Evolutionary conservation across 495 filamentous ascomycete species (phyloP), one percentile per base, ranked within the genome.

Genomic region (Clavariopsis aquatica): DNA sequence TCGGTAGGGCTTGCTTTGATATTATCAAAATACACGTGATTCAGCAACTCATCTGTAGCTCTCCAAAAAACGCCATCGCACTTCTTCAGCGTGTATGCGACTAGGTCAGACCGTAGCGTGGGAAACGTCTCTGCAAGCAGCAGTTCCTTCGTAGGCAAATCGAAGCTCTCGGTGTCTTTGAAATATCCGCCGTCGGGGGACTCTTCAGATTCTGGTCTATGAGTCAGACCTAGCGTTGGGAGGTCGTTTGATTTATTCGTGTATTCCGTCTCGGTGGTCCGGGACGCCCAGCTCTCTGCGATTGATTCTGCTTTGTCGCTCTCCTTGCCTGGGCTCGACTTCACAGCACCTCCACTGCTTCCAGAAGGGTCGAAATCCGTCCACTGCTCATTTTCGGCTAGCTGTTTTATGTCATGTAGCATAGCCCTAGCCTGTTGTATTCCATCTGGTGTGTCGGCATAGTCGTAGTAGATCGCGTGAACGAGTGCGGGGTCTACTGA

Each of bases 31-130:
- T 84, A 90, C 10, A 86, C 81, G 6, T 87, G 79, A 58, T 87
- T 94, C 12, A 96, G 80, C 2, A 98, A 78, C 51, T 91, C 86
- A 72, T 98, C 92, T 65, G 95, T 86, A 1, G 92, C 84, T 20
- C 80, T 80, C n/a, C 81, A 80, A 20, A 86, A 79, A 70, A 90
- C 82, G 2, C 84, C 81, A 43, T 82, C 76, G 49, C 77, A 82
- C 64, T 89, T 88, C 69, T 84, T 83, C 49, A 97, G 75, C 0
- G 82, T 82, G 57, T 83, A 82, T 38, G 78, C 76, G 19, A 96
- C 80, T 49, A 87, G 85, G 62, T 87, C 85, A 0, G 72, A 72
- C 27, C 84, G 84, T 15, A 91, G 76, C 0, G 74, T 81, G 9
- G 87, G 84, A 70, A 97, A 96, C 74, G 94, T 91, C 20, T 84